Conservation (phyloP, 805 yeast species). For the Candida ovalis region DNA sequence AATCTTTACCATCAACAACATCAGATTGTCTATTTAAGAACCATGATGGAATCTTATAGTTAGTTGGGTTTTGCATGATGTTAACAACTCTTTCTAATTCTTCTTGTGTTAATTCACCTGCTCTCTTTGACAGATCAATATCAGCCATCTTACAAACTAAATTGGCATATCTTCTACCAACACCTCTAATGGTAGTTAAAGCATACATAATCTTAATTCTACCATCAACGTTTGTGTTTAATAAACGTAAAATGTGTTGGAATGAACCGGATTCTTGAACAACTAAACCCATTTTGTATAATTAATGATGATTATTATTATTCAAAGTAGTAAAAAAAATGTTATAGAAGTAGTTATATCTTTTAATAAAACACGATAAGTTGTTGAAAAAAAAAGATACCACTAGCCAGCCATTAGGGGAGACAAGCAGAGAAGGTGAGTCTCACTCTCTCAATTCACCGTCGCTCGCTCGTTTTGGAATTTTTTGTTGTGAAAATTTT, state of each 20-base stretch:
- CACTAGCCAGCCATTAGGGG: too few relatives aligned
- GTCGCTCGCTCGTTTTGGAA: too few relatives aligned
- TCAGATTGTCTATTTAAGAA: constrained; percentile 99
- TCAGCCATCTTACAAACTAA: constrained; percentile 99
- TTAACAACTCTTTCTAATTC: constrained; percentile 99
- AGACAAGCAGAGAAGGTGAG: too few relatives aligned
- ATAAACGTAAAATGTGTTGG: constrained; percentile 99
- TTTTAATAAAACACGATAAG: too few relatives aligned
- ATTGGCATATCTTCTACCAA: constrained; percentile 99
- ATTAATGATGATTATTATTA: constrained; percentile 5
- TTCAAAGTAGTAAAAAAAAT: neutral
- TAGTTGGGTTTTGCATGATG: constrained; percentile 99
- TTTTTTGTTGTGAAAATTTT: neutral
- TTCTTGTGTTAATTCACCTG: constrained; percentile 99
- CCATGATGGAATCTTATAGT: constrained; percentile 99
- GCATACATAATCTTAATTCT: constrained; percentile 99
- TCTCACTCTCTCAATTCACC: too few relatives aligned
- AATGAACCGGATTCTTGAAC: constrained; percentile 98
- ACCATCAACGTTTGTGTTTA: constrained; percentile 99
- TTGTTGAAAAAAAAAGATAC: too few relatives aligned
- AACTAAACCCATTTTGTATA: constrained; percentile 44
- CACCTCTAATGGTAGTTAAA: constrained; percentile 99
- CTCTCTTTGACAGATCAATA: constrained; percentile 96
- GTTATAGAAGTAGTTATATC: too few relatives aligned
- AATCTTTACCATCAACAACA: constrained; percentile 97